phyloP scores from a whole-genome alignment of 306 rosid genomes.

The Bauhinia variegata region DNA sequence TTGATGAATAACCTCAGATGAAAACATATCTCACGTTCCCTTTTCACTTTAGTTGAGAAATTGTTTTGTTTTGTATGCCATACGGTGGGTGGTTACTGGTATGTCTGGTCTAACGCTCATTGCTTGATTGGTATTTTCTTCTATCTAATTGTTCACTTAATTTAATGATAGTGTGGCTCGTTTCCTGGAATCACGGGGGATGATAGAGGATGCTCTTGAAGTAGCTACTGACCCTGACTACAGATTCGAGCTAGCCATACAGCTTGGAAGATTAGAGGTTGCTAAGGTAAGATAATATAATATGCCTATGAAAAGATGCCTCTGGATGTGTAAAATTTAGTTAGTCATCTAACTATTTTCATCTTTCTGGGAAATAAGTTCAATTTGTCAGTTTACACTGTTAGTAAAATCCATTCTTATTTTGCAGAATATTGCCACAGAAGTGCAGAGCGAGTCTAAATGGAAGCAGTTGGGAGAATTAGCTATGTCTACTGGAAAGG shows the following conservation, averaged over 20 bases:
- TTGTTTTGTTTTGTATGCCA: conserved; percentile 11
- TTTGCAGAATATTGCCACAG: conserved; percentile 79
- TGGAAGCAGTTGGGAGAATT: conserved; percentile 99
- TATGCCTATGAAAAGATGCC: conserved; percentile 24
- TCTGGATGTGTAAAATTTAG: conserved; percentile 20
- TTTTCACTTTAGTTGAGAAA: conserved; percentile 15
- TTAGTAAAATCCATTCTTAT: conserved; percentile 25
- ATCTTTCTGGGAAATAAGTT: conserved; percentile 17
- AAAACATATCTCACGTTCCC: conserved; percentile 15
- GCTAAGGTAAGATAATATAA: conserved; percentile 67
- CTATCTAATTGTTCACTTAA: conserved; percentile 32
- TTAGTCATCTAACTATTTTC: conserved; percentile 2
- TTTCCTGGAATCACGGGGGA: conserved; percentile 97
- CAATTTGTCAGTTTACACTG: conserved; percentile 22
- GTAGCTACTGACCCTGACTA: conserved; percentile 97
- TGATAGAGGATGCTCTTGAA: conserved; percentile 98
- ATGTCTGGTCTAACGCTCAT: too few species aligned
- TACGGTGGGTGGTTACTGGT: conserved; percentile 18
- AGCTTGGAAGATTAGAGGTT: conserved; percentile 92
- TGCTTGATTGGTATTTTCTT: conserved; percentile 14
- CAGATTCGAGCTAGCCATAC: conserved; percentile 94
- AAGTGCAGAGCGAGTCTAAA: conserved; percentile 87
- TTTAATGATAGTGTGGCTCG: conserved; percentile 81
- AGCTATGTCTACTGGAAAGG: conserved; percentile 97
- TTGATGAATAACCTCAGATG: conserved; percentile 4